phyloP scores from a whole-genome alignment of 2,329 filamentous ascomycete species.

The Phoma sp. region DNA sequence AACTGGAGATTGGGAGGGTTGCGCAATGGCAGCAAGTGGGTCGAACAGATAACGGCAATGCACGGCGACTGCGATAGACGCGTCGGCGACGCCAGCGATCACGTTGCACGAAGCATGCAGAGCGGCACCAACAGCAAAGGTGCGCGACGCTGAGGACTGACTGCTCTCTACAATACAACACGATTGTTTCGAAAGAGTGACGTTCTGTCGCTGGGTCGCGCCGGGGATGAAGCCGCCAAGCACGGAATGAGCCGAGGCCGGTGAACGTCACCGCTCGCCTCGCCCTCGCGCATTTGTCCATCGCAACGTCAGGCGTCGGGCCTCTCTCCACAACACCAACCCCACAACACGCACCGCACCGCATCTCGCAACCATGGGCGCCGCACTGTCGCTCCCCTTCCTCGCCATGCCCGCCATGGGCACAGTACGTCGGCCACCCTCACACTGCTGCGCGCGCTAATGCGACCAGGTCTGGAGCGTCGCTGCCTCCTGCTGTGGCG shows the following conservation, averaged over 20 bases:
- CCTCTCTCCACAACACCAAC: constrained; percentile 17
- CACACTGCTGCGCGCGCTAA: constrained; percentile 24
- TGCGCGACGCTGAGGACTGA: too few relatives aligned
- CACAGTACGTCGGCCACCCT: constrained; percentile 67
- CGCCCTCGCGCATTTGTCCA: constrained; percentile 18
- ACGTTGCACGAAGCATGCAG: background rate
- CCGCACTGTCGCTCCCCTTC: constrained; percentile 85
- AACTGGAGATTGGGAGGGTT: constrained; percentile 11
- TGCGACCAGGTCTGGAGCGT: constrained; percentile 71
- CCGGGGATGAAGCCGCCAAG: constrained; percentile 31
- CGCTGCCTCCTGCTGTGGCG: constrained; percentile 90
- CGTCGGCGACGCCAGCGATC: background rate
- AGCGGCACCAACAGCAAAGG: too few relatives aligned
- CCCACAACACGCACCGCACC: constrained; percentile 17
- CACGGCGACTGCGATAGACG: constrained; percentile 4
- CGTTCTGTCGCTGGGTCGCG: background rate
- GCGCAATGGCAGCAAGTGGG: constrained; percentile 20
- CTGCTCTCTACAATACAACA: background rate
- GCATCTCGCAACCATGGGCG: constrained; percentile 71
- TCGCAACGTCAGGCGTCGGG: background rate
- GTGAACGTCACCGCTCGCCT: constrained; percentile 15
- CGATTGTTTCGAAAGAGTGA: background rate
- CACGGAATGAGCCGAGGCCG: constrained; percentile 19
- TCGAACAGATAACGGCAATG: constrained; percentile 18
- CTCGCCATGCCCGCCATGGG: constrained; percentile 85